These are phyloP conservation scores for Pulveroboletus ravenelii DNA, from an alignment of 768 basidiomycete genomes.

Conservation along the genomic window DNA sequence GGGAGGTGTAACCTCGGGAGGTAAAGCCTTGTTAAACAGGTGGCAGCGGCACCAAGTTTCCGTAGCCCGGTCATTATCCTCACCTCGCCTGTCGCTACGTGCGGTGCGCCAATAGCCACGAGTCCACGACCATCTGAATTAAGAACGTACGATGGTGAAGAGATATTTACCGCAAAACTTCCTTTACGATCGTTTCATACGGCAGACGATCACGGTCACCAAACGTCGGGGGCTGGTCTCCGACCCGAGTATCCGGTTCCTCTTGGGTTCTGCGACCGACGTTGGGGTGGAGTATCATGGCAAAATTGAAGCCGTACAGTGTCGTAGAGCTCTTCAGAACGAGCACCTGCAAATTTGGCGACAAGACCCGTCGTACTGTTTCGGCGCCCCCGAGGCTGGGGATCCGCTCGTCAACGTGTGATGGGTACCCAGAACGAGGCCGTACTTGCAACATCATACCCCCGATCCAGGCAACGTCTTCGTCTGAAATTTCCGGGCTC, in stretches of 20 bases:
- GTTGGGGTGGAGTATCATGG: slow-evolving; percentile 3
- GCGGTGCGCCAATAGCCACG: slow-evolving; percentile 3
- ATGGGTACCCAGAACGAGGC: no score
- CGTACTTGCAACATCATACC: slow-evolving; percentile 5
- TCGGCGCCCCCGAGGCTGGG: slow-evolving; percentile 4
- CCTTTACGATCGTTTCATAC: slow-evolving; percentile 4
- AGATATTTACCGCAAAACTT: neutral
- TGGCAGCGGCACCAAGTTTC: neutral
- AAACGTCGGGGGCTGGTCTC: slow-evolving; percentile 5
- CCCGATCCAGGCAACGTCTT: slow-evolving; percentile 9
- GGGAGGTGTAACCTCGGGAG: slow-evolving; percentile 3
- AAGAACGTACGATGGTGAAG: neutral
- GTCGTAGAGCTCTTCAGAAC: neutral
- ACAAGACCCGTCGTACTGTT: neutral
- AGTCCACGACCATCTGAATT: slow-evolving; percentile 5
- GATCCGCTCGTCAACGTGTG: neutral
- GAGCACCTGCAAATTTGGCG: neutral
- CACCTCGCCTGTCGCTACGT: slow-evolving; percentile 5
- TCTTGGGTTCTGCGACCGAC: slow-evolving; percentile 4
- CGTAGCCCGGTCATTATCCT: neutral
- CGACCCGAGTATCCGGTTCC: slow-evolving; percentile 1
- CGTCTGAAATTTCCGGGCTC: neutral
- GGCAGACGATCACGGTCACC: slow-evolving; percentile 8
- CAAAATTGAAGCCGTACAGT: slow-evolving; percentile 4
- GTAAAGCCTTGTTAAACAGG: neutral